phyloP scores from a whole-genome alignment of 495 filamentous ascomycete species.

The Podospora comata region DNA sequence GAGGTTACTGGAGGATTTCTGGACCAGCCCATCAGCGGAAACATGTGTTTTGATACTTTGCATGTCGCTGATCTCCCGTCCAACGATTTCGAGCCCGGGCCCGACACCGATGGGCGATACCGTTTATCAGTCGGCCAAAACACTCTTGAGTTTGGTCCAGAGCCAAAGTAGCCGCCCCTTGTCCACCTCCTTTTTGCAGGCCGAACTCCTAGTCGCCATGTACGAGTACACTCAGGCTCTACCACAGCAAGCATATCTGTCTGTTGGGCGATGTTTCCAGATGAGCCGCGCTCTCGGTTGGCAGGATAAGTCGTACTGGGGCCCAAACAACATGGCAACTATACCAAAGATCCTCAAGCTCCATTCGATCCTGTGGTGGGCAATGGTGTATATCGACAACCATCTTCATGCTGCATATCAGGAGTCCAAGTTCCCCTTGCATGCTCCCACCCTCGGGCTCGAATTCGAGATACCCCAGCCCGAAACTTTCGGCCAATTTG shows the following conservation, averaged over 20 bases:
- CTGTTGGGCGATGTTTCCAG: constrained; percentile 29
- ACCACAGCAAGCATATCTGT: constrained; percentile 60
- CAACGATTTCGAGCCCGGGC: constrained; percentile 15
- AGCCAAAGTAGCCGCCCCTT: constrained; percentile 21
- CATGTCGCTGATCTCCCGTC: constrained; percentile 28
- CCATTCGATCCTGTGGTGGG: constrained; percentile 35
- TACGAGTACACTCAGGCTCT: constrained; percentile 74
- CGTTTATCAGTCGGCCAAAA: constrained; percentile 28
- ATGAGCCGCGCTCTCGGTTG: constrained; percentile 32
- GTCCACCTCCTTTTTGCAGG: constrained; percentile 48
- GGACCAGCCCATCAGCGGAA: constrained; percentile 29
- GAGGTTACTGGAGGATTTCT: constrained; percentile 20
- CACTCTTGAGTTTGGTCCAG: constrained; percentile 29
- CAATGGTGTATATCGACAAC: constrained; percentile 33
- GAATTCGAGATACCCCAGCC: constrained; percentile 27
- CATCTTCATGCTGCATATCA: constrained; percentile 30
- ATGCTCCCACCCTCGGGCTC: constrained; percentile 19
- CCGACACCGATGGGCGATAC: constrained; percentile 22
- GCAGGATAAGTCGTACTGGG: constrained; percentile 28
- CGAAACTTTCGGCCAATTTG: constrained; percentile 24
- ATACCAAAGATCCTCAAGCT: constrained; percentile 26
- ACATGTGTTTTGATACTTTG: constrained; percentile 27
- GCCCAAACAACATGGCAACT: constrained; percentile 10
- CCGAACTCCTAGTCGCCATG: constrained; percentile 79
- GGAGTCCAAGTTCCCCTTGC: constrained; percentile 29